phyloP scores from a whole-genome alignment of 768 basidiomycete species.

The Tylopilus plumbeoviolaceoides region DNA sequence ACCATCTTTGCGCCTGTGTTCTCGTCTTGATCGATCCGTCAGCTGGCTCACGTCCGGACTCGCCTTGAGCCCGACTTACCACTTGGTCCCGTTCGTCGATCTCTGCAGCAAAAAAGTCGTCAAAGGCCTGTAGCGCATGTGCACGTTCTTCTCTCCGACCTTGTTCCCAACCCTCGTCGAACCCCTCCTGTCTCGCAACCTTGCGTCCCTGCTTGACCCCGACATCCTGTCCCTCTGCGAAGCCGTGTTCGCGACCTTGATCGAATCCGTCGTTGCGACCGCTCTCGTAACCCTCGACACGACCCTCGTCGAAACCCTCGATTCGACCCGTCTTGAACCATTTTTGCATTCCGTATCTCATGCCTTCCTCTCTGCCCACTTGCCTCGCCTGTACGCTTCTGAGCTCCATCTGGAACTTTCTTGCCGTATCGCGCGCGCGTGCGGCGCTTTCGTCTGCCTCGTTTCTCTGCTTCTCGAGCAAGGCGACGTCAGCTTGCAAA shows the following conservation, averaged over 20 bases:
- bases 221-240: conserved; percentile 32
- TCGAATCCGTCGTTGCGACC: conserved; percentile 43
- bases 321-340: conserved; percentile 42
- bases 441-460: conserved; percentile 42
- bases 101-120: conserved; percentile 49
- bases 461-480: conserved; percentile 35
- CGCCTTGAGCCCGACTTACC: conserved; percentile 18
- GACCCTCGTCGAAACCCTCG: conserved; percentile 45
- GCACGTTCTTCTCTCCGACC: conserved; percentile 48
- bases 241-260: conserved; percentile 39
- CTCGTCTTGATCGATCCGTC: conserved; percentile 17
- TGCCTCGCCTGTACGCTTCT: conserved; percentile 43
- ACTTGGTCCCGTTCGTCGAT: conserved; percentile 25
- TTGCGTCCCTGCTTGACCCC: conserved; percentile 35
- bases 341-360: conserved; percentile 37
- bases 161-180: conserved; percentile 33
- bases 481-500: conserved; percentile 24
- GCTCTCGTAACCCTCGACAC: conserved; percentile 41
- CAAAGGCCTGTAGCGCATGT: conserved; percentile 54
- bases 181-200: conserved; percentile 28
- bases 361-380: conserved; percentile 40
- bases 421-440: conserved; percentile 41
- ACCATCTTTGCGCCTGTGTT: conserved; percentile 25
- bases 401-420: conserved; percentile 42
- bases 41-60: background rate